Evolutionary conservation across 495 filamentous ascomycete genomes (phyloP).

Genomic region (Cercophora samala): DNA sequence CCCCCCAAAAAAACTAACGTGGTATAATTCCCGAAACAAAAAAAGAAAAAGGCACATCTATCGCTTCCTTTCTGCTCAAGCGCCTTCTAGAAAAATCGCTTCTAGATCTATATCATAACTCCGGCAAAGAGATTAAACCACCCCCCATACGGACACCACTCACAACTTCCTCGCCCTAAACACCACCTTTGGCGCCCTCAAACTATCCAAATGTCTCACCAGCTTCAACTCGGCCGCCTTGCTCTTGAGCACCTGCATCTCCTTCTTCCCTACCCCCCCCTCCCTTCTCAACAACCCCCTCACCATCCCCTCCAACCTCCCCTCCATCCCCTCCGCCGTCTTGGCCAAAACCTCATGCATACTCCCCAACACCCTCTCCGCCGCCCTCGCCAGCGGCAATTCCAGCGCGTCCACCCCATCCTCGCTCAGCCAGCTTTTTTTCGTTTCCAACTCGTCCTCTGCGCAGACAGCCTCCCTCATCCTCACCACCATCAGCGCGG

Average conservation of each 20-base stretch:
- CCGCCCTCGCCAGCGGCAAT: slow-evolving; percentile 75
- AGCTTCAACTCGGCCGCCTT: slow-evolving; percentile 80
- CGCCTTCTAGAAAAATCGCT: not conserved
- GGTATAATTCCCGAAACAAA: slow-evolving; percentile 55
- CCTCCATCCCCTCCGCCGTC: slow-evolving; percentile 63
- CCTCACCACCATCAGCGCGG: slow-evolving; percentile 82
- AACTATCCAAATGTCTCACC: slow-evolving; percentile 62
- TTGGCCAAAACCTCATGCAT: slow-evolving; percentile 83
- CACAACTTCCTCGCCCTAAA: slow-evolving; percentile 55
- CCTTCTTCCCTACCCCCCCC: slow-evolving; percentile 62
- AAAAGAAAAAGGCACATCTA: slow-evolving; percentile 59
- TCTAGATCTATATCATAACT: not conserved
- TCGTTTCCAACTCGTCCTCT: slow-evolving; percentile 40
- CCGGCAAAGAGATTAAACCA: not conserved
- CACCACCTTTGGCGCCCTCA: slow-evolving; percentile 59
- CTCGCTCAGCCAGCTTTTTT: slow-evolving; percentile 62
- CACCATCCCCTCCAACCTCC: slow-evolving; percentile 33
- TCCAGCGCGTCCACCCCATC: slow-evolving; percentile 65
- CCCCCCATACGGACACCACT: not conserved
- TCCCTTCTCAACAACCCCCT: slow-evolving; percentile 40
- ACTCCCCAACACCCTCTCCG: slow-evolving; percentile 83
- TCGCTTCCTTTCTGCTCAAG: slow-evolving; percentile 55
- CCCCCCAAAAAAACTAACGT: slow-evolving; percentile 25
- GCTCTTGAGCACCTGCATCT: slow-evolving; percentile 60
- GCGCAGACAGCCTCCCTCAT: slow-evolving; percentile 74